These are phyloP conservation scores for Malassezia globosa DNA, from an alignment of 1,284 basidiomycete genomes.

Conservation along the genomic window DNA sequence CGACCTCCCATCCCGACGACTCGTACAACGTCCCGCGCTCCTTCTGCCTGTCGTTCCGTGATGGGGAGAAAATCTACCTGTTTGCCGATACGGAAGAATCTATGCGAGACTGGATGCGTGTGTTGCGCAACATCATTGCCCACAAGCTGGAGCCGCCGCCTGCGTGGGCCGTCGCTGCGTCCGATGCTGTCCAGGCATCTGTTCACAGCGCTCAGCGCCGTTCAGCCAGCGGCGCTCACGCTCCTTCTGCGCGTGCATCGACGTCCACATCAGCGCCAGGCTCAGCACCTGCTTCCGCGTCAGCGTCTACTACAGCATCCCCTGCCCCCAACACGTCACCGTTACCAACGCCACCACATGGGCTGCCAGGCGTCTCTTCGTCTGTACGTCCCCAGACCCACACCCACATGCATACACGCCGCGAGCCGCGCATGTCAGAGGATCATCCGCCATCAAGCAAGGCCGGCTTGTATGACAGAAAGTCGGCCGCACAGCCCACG, in stretches of 20 bases:
- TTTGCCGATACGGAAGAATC: slow-evolving; percentile 82
- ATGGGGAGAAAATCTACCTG: slow-evolving; percentile 71
- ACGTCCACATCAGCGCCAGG: background rate
- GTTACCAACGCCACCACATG: background rate
- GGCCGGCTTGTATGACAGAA: too few relatives aligned
- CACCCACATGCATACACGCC: too few relatives aligned
- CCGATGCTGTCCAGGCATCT: background rate
- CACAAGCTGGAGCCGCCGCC: slow-evolving; percentile 31
- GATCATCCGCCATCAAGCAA: too few relatives aligned
- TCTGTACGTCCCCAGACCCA: too few relatives aligned
- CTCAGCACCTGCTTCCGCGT: background rate
- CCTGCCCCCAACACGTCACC: background rate
- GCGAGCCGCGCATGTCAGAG: too few relatives aligned
- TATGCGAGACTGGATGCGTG: slow-evolving; percentile 68
- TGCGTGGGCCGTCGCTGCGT: slow-evolving; percentile 32
- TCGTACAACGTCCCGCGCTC: slow-evolving; percentile 58
- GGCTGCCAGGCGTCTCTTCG: background rate
- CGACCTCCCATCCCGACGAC: background rate
- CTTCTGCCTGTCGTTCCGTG: slow-evolving; percentile 72
- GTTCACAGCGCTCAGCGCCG: background rate
- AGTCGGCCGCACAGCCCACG: too few relatives aligned
- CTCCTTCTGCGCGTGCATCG: background rate
- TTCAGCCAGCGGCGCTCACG: background rate
- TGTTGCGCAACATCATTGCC: slow-evolving; percentile 26
- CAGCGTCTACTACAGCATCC: too few relatives aligned